Evolutionary conservation across 371 early-diverging fungal genomes (phyloP).

Genomic region (Chytridiales sp.): DNA sequence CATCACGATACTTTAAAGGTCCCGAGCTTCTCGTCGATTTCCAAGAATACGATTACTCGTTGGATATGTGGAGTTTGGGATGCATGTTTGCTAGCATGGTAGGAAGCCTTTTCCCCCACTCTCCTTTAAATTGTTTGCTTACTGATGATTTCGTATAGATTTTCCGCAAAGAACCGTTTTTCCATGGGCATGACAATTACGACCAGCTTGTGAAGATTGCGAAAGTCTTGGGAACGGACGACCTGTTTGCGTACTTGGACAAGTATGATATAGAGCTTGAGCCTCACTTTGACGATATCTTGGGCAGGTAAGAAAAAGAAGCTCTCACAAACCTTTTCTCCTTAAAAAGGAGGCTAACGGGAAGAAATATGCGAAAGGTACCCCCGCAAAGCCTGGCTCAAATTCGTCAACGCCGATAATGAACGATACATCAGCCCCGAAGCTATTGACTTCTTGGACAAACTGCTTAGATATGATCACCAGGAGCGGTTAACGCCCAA

Average conservation of each 20-base stretch:
- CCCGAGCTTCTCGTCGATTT: constrained; percentile 99
- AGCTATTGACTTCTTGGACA: constrained; percentile 92
- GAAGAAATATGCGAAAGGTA: constrained; percentile 52
- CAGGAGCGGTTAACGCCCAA: constrained; percentile 93
- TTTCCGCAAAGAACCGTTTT: constrained; percentile 98
- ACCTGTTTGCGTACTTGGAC: constrained; percentile 83
- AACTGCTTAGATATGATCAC: constrained; percentile 96
- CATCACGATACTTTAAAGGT: constrained; percentile 98
- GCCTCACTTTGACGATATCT: constrained; percentile 73
- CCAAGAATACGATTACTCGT: constrained; percentile 97
- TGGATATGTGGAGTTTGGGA: constrained; percentile 99
- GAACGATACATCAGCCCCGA: constrained; percentile 86
- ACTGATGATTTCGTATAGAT: constrained; percentile 57
- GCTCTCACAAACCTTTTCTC: background rate
- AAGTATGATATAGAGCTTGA: constrained; percentile 95
- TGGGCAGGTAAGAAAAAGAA: constrained; percentile 40
- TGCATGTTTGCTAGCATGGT: constrained; percentile 99
- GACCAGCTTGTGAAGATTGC: constrained; percentile 99
- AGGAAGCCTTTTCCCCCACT: constrained; percentile 15
- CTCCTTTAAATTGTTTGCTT: background rate
- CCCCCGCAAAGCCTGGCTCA: constrained; percentile 92
- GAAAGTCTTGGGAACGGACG: constrained; percentile 93
- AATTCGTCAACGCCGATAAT: constrained; percentile 88
- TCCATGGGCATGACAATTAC: constrained; percentile 97
- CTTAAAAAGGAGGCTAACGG: too few species aligned